These are phyloP conservation scores for Fusarium gaditjirri DNA, from an alignment of 2,329 filamentous ascomycete genomes.

Conservation along the genomic window DNA sequence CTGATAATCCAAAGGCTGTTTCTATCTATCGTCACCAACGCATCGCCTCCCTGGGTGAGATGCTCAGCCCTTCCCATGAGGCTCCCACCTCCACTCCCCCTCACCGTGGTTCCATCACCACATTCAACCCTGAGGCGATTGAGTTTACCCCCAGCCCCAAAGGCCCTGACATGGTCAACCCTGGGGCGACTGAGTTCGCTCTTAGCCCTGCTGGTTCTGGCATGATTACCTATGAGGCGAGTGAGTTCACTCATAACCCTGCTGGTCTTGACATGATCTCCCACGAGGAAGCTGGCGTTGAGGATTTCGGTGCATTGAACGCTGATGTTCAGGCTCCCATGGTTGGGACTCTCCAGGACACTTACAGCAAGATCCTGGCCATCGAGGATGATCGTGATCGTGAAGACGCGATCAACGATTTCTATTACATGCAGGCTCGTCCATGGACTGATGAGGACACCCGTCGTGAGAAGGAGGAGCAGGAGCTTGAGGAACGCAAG, in stretches of 20 bases:
- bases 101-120: not conserved
- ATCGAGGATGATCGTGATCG: not conserved
- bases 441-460: not conserved
- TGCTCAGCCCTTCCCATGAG: not conserved
- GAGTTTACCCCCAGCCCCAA: not conserved
- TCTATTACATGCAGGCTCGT: not conserved
- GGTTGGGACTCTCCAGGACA: rapidly evolving
- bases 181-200: not conserved
- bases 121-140: not conserved
- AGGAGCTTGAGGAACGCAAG: not conserved
- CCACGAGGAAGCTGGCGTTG: not conserved
- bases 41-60: not conserved
- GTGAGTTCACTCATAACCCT: not conserved
- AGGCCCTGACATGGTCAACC: not conserved
- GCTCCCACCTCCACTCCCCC: not conserved
- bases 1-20: not conserved
- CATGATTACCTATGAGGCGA: not conserved
- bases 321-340: not conserved
- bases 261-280: not conserved
- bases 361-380: not conserved
- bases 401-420: not conserved
- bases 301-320: not conserved
- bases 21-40: not conserved
- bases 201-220: not conserved
- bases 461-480: not conserved